Conservation (phyloP, 306 rosid species). For the Prosopis cineraria region DNA sequence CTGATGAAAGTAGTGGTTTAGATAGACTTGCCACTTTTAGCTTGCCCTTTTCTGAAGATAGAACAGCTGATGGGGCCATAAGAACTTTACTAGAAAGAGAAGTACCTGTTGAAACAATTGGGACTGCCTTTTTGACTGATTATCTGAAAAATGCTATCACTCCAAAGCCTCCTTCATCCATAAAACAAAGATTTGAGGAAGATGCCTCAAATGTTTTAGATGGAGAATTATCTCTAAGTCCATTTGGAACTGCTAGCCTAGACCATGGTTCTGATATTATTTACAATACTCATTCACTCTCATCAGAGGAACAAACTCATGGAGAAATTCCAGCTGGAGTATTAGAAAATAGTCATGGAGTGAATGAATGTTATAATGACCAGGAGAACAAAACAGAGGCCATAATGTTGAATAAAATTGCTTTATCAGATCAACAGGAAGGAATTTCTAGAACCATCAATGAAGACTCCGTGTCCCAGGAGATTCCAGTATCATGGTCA, state of each 20-base stretch:
- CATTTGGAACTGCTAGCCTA: not conserved
- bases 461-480: constrained; percentile 32
- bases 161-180: no score
- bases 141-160: no score
- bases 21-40: not conserved
- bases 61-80: not conserved
- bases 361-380: constrained; percentile 34
- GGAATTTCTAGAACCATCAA: constrained; percentile 32
- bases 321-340: constrained; percentile 30
- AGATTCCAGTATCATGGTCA: constrained; percentile 30
- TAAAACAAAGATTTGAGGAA: no score
- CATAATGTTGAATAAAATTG: constrained; percentile 36
- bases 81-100: not conserved
- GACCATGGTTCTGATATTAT: not conserved
- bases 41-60: not conserved
- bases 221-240: not conserved
- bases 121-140: no score
- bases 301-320: constrained; percentile 31
- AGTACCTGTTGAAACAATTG: not conserved
- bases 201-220: no score
- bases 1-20: not conserved
- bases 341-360: constrained; percentile 38
- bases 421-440: constrained; percentile 45
- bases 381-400: constrained; percentile 22
- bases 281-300: not conserved